These are phyloP conservation scores for Sporobolomyces roseus DNA, from an alignment of 768 basidiomycete species.

Conservation along the genomic window DNA sequence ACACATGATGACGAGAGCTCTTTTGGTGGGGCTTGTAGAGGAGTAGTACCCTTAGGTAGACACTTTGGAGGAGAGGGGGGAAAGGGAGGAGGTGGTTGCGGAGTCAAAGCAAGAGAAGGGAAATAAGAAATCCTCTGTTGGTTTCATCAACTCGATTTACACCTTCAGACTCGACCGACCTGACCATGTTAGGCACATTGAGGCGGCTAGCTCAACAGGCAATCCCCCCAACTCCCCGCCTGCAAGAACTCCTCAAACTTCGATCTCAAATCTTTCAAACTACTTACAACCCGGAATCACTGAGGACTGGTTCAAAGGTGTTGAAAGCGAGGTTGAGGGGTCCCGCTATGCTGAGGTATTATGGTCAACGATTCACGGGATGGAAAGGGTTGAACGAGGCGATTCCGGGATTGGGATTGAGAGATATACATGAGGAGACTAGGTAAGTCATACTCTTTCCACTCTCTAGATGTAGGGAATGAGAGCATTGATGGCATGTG, in stretches of 20 bases:
- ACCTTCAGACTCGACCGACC: background rate
- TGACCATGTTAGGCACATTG: background rate
- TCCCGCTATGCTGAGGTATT: constrained; percentile 79
- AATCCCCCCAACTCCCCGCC: constrained; percentile 47
- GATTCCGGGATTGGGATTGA: constrained; percentile 30
- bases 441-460: constrained; percentile 14
- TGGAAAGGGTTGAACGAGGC: constrained; percentile 18
- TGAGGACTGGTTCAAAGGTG: constrained; percentile 88
- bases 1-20: constrained; percentile 7
- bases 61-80: background rate
- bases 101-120: background rate
- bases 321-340: constrained; percentile 75
- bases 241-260: constrained; percentile 62
- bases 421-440: constrained; percentile 36
- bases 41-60: background rate
- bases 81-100: background rate
- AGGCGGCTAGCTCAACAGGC: background rate
- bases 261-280: constrained; percentile 78
- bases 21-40: too few relatives aligned
- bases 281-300: constrained; percentile 73
- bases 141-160: background rate
- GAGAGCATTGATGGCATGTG: background rate
- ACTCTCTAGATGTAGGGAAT: too few relatives aligned
- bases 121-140: background rate
- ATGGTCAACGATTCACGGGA: constrained; percentile 53